Evolutionary conservation across 495 filamentous ascomycete species (phyloP).

Genomic region (Trichoderma orchidacearum): DNA sequence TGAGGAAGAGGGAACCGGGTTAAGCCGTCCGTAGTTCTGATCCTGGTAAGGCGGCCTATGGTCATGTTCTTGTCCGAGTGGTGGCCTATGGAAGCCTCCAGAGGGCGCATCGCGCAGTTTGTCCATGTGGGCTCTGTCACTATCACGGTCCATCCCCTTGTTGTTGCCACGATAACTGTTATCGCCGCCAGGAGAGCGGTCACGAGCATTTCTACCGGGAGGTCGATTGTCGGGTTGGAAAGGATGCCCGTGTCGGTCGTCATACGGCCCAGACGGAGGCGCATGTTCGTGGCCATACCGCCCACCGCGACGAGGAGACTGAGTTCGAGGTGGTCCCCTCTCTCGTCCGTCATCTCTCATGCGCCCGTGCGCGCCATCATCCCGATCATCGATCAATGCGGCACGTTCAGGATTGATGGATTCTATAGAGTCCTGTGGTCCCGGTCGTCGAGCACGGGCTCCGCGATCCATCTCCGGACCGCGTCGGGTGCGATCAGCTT

Average conservation of each 20-base stretch:
- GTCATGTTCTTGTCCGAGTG: constrained; percentile 27
- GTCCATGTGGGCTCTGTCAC: constrained; percentile 18
- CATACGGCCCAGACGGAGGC: constrained; percentile 23
- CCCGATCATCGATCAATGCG: constrained; percentile 32
- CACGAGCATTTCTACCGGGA: constrained; percentile 20
- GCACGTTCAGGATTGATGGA: constrained; percentile 43
- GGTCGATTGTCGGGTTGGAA: constrained; percentile 25
- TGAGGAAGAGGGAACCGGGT: constrained; percentile 34
- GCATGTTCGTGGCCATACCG: constrained; percentile 17
- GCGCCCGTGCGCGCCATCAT: constrained; percentile 18
- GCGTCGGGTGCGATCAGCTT: constrained; percentile 7
- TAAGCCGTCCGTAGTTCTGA: constrained; percentile 47
- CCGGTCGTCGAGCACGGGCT: constrained; percentile 5
- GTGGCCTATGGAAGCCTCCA: constrained; percentile 13
- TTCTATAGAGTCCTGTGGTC: constrained; percentile 13
- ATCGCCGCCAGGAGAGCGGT: constrained; percentile 10
- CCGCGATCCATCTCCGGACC: constrained; percentile 8
- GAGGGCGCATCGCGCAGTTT: constrained; percentile 20
- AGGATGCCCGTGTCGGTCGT: constrained; percentile 27
- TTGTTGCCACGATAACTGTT: constrained; percentile 9
- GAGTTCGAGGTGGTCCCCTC: constrained; percentile 28
- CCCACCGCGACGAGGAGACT: constrained; percentile 37
- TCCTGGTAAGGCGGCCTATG: constrained; percentile 48
- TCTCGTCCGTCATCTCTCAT: constrained; percentile 31
- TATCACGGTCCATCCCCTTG: constrained; percentile 17